Base-by-base conservation (phyloP, 768 basidiomycete genomes). In the Leccinellum luteum region DNA sequence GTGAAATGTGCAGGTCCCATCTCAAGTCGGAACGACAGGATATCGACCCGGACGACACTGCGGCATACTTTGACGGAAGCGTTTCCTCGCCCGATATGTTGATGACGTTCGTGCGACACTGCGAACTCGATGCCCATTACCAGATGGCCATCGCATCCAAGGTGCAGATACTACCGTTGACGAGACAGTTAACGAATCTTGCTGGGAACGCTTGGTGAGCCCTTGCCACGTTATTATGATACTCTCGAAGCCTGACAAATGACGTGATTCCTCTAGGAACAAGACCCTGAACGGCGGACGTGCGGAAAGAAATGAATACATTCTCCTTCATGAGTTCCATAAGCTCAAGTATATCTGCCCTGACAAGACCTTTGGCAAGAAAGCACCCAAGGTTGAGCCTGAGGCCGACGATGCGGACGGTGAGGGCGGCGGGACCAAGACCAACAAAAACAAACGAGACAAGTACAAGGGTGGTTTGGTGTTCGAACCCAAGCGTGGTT, bases 401-500 rank as follows among this genome's bases (percentile, higher is more conserved):
- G 77, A 81, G 48, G 81, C 81, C 51, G 82, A 82, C 21, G 85
- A 86, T 47, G 81, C 78, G 12, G 79, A 79, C 19, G 83, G 81
- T 30, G 79, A 79, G 28, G 75, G 71, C 0, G 69, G 66, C 12
- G 70, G 66, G n/a, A 60, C 59, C 32, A 85, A 85, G 65, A 71
- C 78, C 4, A 74, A 76, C 30, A 92, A 92, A 65, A 76, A 78
- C 44, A 92, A 88, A 68, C 85, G 86, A 51, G 96, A 98, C 75
- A 98, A 98, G 75, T 99, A 93, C 78, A 97, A 98, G 75, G 97
- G 97, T 71, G 97, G 97, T 73, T 81, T 98, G 52, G 97, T 99
- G 19, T 94, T 99, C 62, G 92, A 97, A 57, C 97, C 97, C 2
- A 95, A 97, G 75, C 81, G 92, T 54, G 93, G 95, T 12, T 77